phyloP scores from a whole-genome alignment of 2,329 filamentous ascomycete genomes.

The Corinectria fuckeliana region DNA sequence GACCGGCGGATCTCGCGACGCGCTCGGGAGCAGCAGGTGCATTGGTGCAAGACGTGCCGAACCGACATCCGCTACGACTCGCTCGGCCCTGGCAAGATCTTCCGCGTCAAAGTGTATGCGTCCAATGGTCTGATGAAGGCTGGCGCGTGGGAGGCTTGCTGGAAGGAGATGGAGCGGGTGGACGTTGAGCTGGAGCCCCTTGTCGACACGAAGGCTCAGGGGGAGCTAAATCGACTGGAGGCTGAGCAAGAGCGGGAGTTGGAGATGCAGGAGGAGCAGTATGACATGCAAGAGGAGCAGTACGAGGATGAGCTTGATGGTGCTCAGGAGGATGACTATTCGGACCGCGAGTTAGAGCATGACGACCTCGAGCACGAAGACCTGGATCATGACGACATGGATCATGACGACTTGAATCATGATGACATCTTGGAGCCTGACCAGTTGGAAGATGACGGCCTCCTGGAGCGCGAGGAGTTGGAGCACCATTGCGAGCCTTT shows the following conservation, averaged over 20 bases:
- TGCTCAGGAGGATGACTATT: slow-evolving; percentile 17
- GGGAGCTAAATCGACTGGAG: slow-evolving; percentile 65
- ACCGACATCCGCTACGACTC: slow-evolving; percentile 61
- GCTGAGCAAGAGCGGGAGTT: slow-evolving; percentile 52
- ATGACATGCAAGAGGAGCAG: slow-evolving; percentile 39
- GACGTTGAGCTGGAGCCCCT: slow-evolving; percentile 89
- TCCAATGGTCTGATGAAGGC: slow-evolving; percentile 93
- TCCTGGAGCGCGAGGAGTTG: background rate
- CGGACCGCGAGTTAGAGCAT: too few species aligned
- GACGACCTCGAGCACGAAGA: slow-evolving; percentile 5
- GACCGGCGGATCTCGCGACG: slow-evolving; percentile 30
- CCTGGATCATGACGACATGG: background rate
- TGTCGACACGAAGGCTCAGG: slow-evolving; percentile 64
- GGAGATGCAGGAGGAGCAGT: slow-evolving; percentile 37
- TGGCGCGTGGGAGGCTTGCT: slow-evolving; percentile 90
- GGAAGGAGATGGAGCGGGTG: slow-evolving; percentile 98
- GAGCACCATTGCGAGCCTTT: slow-evolving; percentile 13
- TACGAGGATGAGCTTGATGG: slow-evolving; percentile 32
- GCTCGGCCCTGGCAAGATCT: slow-evolving; percentile 63
- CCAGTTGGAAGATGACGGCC: background rate
- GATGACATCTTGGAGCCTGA: background rate
- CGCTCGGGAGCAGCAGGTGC: slow-evolving; percentile 45
- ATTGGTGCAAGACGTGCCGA: slow-evolving; percentile 65
- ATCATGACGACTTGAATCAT: background rate
- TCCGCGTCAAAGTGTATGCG: slow-evolving; percentile 87